These are phyloP conservation scores for Scedosporium boydii DNA, from an alignment of 2,329 filamentous ascomycete species.

Conservation along the genomic window DNA sequence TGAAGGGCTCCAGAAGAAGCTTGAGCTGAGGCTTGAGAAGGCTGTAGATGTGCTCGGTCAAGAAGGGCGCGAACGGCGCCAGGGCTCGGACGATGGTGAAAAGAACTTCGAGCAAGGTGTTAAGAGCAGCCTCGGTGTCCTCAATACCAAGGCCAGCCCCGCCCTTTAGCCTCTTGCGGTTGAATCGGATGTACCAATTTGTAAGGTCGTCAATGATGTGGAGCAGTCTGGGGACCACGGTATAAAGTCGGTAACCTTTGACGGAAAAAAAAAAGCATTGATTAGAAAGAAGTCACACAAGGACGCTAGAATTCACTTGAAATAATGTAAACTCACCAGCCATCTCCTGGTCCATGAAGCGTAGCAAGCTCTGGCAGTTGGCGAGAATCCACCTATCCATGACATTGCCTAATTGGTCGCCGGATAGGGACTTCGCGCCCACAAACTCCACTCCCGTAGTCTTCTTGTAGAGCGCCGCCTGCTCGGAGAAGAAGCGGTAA, in stretches of 20 bases:
- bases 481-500: slow-evolving; percentile 17
- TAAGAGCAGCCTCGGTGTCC: slow-evolving; percentile 74
- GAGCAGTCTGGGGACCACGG: slow-evolving; percentile 70
- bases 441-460: slow-evolving; percentile 13
- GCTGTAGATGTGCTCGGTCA: slow-evolving; percentile 80
- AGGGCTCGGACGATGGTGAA: slow-evolving; percentile 73
- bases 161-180: slow-evolving; percentile 75
- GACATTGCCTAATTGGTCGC: slow-evolving; percentile 33
- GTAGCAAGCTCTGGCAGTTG: slow-evolving; percentile 79
- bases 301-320: not conserved
- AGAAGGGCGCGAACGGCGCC: slow-evolving; percentile 82
- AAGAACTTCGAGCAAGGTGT: slow-evolving; percentile 82
- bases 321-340: slow-evolving; percentile 38
- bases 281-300: too few species aligned
- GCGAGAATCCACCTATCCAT: slow-evolving; percentile 96
- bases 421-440: slow-evolving; percentile 8
- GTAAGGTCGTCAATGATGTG: slow-evolving; percentile 76
- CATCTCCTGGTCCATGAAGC: slow-evolving; percentile 94
- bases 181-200: slow-evolving; percentile 91
- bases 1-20: slow-evolving; percentile 45
- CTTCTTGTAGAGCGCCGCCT: slow-evolving; percentile 14
- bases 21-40: slow-evolving; percentile 72
- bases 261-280: too few species aligned
- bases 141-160: slow-evolving; percentile 54
- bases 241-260: slow-evolving; percentile 58